A percentile compares a stretch with the other conserved stretches of the same genome.
Conservation (phyloP, 2,329 filamentous ascomycete species). For the Botrytis fabae region DNA sequence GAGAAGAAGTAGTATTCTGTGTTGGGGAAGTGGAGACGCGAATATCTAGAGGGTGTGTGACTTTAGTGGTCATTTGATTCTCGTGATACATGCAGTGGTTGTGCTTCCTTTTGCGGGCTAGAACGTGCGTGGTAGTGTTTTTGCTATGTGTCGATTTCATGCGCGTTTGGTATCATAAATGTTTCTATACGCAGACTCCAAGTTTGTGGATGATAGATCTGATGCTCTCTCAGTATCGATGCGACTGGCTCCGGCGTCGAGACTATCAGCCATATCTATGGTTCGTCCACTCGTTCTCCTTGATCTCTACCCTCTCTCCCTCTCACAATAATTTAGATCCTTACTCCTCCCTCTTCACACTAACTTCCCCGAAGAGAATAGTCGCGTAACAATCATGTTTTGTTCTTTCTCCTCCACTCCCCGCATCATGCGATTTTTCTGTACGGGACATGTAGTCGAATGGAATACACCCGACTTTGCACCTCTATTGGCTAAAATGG, state of each 20-base stretch:
- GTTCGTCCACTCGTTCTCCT: not conserved
- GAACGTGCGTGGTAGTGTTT: not conserved
- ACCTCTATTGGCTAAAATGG: conserved; percentile 48
- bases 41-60: too few species aligned
- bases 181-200: not conserved
- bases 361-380: conserved; percentile 64
- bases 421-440: conserved; percentile 65
- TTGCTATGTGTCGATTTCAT: not conserved
- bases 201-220: not conserved
- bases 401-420: conserved; percentile 61
- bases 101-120: not conserved
- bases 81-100: not conserved
- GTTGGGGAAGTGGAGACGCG: not conserved
- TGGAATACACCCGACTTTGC: conserved; percentile 54
- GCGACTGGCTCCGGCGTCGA: conserved; percentile 18
- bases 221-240: not conserved
- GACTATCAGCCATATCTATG: conserved; percentile 23
- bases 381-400: conserved; percentile 73
- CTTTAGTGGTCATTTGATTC: not conserved
- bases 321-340: too few species aligned
- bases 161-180: not conserved
- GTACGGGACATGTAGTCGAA: conserved; percentile 59
- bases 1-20: too few species aligned
- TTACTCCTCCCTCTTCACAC: not conserved
- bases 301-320: too few species aligned